phyloP scores from a whole-genome alignment of 116 monocot genomes.

The Zostera marina region DNA sequence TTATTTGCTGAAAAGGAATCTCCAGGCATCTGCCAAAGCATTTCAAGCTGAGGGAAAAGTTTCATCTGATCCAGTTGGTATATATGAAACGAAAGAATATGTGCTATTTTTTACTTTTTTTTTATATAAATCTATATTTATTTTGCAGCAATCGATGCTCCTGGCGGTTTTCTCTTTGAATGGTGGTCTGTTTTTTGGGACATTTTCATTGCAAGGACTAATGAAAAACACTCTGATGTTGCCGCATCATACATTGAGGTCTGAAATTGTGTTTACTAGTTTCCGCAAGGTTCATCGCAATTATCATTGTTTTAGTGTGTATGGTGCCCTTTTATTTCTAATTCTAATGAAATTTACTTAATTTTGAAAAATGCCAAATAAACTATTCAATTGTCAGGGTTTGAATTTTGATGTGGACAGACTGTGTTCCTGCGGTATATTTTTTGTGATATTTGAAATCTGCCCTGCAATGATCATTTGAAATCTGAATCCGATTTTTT shows the following conservation, averaged over 20 bases:
- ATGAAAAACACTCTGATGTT: constrained; percentile 90
- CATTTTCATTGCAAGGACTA: constrained; percentile 94
- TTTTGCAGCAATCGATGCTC: constrained; percentile 78
- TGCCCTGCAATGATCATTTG: no score
- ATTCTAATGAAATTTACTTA: no score
- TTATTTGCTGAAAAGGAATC: constrained; percentile 81
- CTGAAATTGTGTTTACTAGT: not conserved
- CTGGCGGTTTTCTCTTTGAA: constrained; percentile 96
- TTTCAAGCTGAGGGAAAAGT: constrained; percentile 93
- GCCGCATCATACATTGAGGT: constrained; percentile 90
- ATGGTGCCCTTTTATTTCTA: not conserved
- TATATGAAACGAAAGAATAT: constrained; percentile 8
- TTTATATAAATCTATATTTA: not conserved
- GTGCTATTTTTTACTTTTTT: not conserved
- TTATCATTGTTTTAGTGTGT: not conserved
- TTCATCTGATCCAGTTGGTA: constrained; percentile 87
- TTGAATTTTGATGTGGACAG: no score
- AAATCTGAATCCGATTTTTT: no score
- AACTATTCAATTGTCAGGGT: no score
- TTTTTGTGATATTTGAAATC: no score
- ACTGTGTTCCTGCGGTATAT: no score
- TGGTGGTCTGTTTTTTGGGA: constrained; percentile 99
- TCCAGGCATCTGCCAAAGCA: constrained; percentile 78
- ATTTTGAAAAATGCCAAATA: no score
- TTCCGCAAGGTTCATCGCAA: not conserved